Evolutionary conservation across 352 stramenopile genomes (phyloP), one percentile per base, ranked within the genome.

Genomic region (Blastocystis sp.): DNA sequence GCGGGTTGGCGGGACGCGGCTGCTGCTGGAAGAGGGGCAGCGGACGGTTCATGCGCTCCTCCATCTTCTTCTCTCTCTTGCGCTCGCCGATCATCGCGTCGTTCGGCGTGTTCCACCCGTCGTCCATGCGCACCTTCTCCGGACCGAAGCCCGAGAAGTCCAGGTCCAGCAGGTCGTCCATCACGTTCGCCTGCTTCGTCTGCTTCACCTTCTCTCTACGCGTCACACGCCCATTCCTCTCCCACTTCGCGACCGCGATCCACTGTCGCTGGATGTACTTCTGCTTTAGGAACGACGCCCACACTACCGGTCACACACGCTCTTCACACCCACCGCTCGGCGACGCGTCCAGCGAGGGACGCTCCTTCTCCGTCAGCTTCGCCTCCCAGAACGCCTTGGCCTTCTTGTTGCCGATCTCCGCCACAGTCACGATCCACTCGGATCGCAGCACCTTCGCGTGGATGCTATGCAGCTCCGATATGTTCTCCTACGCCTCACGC

Each of bases 131-230:
- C 21, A 82, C 74, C 37, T 51, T 55, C 6, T 66, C 74, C 24
- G 74, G 74, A 29, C 74, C 74, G 61, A 70, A 67, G 13, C 74
- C 74, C 31, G 74, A 82, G 31, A 69, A 82, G 61, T 82, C 74
- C n/a, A 82, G 29, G 29, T 82, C 74, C 45, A 82, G 59, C 19
- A 82, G 74, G 65, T 82, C 74, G 31, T 82, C 74, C 74, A 69
- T 67, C 50, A 82, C 50, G 41, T 69, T 55, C 33, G 24, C 39
- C 50, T 66, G 74, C 61, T 67, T 67, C 50, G 51, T 45, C 26
- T 82, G 39, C 33, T 60, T 82, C n/a, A 37, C 26, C 63, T 50
- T 71, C 63, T 29, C 26, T 39, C 63, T 71, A 71, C 63, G 26
- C 29, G 26, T 39, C 21, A 71, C 13, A n/a, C 63, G 4, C 24